phyloP scores from a whole-genome alignment of 2,329 filamentous ascomycete genomes.

The Anisogramma anomala region DNA sequence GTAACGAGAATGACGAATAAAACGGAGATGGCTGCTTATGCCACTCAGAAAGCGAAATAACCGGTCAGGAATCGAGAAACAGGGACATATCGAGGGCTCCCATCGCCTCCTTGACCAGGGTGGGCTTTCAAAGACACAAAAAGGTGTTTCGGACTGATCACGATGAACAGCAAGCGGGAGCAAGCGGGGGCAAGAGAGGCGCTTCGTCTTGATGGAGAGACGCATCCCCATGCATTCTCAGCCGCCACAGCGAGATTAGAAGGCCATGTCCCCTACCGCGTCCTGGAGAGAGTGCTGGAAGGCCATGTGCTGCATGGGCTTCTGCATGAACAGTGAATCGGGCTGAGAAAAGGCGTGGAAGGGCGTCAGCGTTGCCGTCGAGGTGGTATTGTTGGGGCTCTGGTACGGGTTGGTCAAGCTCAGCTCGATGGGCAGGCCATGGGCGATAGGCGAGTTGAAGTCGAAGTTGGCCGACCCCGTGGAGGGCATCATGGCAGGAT shows the following conservation, averaged over 20 bases:
- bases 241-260: conserved; percentile 5
- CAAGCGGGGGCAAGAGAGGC: too few species aligned
- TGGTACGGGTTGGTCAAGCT: conserved; percentile 15
- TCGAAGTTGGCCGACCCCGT: conserved; percentile 20
- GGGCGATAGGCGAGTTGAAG: conserved; percentile 9
- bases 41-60: not conserved
- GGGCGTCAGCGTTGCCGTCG: conserved; percentile 19
- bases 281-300: conserved; percentile 1
- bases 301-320: not conserved
- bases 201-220: not conserved
- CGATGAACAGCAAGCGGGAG: too few species aligned
- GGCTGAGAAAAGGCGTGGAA: conserved; percentile 13
- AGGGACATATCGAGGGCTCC: too few species aligned
- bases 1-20: too few species aligned
- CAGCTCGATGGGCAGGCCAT: conserved; percentile 13
- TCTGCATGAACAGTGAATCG: conserved; percentile 7
- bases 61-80: not conserved
- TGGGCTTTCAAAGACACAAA: too few species aligned
- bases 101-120: too few species aligned
- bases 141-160: too few species aligned
- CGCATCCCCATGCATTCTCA: not conserved
- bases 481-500: conserved; percentile 15
- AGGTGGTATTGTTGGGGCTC: conserved; percentile 18
- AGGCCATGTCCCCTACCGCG: conserved; percentile 9
- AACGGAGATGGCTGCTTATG: too few species aligned